phyloP scores from a whole-genome alignment of 768 basidiomycete genomes.

The Lanmaoa rubissima region DNA sequence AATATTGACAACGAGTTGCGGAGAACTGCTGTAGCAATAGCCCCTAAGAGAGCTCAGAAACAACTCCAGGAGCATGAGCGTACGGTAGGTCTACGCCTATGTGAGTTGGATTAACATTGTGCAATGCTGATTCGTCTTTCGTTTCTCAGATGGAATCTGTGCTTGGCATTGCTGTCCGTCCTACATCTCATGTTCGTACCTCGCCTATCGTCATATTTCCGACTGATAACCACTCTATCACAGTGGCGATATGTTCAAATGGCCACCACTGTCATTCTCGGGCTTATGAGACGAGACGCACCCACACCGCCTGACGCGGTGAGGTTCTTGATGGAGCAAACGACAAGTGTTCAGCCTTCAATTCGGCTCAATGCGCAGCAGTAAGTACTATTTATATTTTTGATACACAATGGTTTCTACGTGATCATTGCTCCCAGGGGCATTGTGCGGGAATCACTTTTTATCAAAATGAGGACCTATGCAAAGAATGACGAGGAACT shows the following conservation, averaged over 20 bases:
- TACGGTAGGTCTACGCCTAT: constrained; percentile 40
- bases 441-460: constrained; percentile 60
- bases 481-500: constrained; percentile 60
- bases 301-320: constrained; percentile 52
- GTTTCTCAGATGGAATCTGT: constrained; percentile 53
- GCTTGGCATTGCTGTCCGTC: constrained; percentile 55
- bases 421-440: constrained; percentile 42
- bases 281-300: constrained; percentile 63
- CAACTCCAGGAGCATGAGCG: constrained; percentile 46
- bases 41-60: constrained; percentile 39
- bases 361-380: constrained; percentile 64
- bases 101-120: background rate
- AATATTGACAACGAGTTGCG: constrained; percentile 45
- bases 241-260: constrained; percentile 85
- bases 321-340: constrained; percentile 62
- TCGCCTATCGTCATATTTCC: background rate
- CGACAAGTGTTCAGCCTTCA: constrained; percentile 67
- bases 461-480: constrained; percentile 76
- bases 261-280: constrained; percentile 57
- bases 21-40: constrained; percentile 42
- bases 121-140: constrained; percentile 1
- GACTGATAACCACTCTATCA: constrained; percentile 11
- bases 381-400: constrained; percentile 35
- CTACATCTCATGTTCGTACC: constrained; percentile 69
- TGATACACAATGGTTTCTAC: background rate